Evolutionary conservation across 345 rosid species (phyloP).

Genomic region (Reutealis trisperma): DNA sequence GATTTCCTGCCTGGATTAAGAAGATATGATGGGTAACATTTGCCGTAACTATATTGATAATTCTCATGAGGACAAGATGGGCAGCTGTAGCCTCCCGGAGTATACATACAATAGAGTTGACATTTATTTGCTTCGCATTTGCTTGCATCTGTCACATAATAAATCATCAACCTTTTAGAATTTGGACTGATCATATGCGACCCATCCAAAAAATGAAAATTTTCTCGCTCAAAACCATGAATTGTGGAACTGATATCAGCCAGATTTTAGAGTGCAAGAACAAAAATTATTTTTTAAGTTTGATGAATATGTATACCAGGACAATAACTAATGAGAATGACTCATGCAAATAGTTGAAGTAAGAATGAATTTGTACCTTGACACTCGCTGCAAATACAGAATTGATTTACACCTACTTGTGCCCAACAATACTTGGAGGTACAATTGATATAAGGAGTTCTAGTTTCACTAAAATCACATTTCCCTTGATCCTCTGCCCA

Average conservation of each 20-base stretch:
- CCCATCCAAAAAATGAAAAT: no score
- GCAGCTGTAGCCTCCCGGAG: not conserved
- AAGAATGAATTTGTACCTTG: not conserved
- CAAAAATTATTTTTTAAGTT: no score
- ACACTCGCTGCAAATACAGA: not conserved
- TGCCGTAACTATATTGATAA: no score
- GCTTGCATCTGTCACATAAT: not conserved
- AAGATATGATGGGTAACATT: not conserved
- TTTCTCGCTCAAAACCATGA: not conserved
- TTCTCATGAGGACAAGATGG: not conserved
- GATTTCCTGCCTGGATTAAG: not conserved
- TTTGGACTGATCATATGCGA: no score
- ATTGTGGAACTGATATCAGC: no score
- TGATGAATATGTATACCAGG: not conserved
- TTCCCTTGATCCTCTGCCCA: slow-evolving; percentile 13
- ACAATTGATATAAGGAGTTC: not conserved
- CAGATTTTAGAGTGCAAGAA: no score
- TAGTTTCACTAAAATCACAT: not conserved
- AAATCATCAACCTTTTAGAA: not conserved
- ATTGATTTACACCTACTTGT: not conserved
- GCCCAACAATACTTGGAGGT: not conserved
- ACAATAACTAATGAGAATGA: not conserved
- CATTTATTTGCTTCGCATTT: not conserved
- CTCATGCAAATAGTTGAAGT: no score
- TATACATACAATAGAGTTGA: not conserved